These are phyloP conservation scores for Saposhnikovia divaricata DNA, from an alignment of 129 eudicot genomes.

Conservation along the genomic window DNA sequence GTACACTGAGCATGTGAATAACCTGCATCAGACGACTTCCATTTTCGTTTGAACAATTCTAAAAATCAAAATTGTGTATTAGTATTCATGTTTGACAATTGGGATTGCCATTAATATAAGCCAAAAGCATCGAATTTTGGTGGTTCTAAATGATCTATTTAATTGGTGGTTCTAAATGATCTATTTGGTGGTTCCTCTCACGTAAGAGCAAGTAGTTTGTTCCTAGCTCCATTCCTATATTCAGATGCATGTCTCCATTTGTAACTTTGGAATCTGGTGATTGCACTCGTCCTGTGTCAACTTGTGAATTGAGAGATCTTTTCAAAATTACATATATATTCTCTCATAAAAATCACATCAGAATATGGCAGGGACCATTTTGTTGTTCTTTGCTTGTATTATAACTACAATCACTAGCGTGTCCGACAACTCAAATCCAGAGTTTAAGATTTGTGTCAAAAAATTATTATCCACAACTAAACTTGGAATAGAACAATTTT, in stretches of 20 bases:
- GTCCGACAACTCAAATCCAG: neutral
- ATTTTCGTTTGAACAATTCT: neutral
- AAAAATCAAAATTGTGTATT: neutral
- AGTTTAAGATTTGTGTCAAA: neutral
- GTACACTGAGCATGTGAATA: neutral
- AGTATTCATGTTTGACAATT: conserved; percentile 12
- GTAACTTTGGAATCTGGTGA: neutral
- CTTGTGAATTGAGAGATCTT: conserved; percentile 1
- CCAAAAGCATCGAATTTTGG: conserved; percentile 13
- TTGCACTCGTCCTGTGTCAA: neutral
- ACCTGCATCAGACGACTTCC: neutral
- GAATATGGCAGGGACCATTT: conserved; percentile 1
- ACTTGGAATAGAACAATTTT: neutral
- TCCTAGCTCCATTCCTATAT: conserved; percentile 13
- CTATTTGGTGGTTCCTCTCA: conserved; percentile 22
- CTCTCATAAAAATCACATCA: neutral
- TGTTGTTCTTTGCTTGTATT: neutral
- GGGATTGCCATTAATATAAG: neutral
- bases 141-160: conserved; percentile 22
- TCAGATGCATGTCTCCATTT: conserved; percentile 6
- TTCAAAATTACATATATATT: neutral
- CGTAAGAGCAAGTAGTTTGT: conserved; percentile 2
- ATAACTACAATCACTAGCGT: neutral
- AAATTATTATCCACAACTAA: neutral
- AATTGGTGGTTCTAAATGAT: conserved; percentile 16